Evolutionary conservation across 164 flowering plant species (phyloP).

Genomic region (Brasenia schreberi): DNA sequence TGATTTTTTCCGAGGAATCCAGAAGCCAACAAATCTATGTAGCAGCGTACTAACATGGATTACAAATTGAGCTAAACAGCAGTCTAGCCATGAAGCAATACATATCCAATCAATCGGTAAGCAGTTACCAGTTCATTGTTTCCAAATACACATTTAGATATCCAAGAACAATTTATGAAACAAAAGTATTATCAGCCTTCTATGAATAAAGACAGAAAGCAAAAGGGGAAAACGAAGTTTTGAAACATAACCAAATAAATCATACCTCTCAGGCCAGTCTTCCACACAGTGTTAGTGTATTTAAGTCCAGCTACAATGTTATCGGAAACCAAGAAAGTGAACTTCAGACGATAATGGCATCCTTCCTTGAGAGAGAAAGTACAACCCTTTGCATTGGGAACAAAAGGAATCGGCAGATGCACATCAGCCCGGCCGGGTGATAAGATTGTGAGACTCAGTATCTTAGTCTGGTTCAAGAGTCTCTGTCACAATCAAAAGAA

Average conservation of each 20-base stretch:
- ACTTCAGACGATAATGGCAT: slow-evolving; percentile 26
- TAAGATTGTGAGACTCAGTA: slow-evolving; percentile 30
- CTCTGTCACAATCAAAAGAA: background rate
- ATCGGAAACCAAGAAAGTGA: slow-evolving; percentile 30
- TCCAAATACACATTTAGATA: background rate
- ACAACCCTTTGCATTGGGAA: slow-evolving; percentile 16
- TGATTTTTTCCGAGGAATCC: too few species aligned
- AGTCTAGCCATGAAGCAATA: background rate
- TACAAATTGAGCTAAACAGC: background rate
- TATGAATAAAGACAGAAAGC: background rate
- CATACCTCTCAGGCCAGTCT: slow-evolving; percentile 38
- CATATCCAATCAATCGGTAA: background rate
- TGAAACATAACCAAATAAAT: background rate
- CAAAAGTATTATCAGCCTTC: too few species aligned
- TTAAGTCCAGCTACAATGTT: slow-evolving; percentile 46
- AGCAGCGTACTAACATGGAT: background rate
- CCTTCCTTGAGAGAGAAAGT: slow-evolving; percentile 44
- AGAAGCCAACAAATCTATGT: background rate
- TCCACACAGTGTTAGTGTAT: slow-evolving; percentile 44
- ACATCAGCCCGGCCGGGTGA: slow-evolving; percentile 23
- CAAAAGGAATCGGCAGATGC: slow-evolving; percentile 28
- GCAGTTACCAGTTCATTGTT: background rate
- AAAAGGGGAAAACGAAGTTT: too few species aligned
- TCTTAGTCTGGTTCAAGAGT: slow-evolving; percentile 26
- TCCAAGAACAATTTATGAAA: background rate